Percentiles rank a stretch among this genome's conserved stretches.
Evolutionary conservation across 495 filamentous ascomycete genomes (phyloP).

Genomic region (Penicillium simplicissimum): DNA sequence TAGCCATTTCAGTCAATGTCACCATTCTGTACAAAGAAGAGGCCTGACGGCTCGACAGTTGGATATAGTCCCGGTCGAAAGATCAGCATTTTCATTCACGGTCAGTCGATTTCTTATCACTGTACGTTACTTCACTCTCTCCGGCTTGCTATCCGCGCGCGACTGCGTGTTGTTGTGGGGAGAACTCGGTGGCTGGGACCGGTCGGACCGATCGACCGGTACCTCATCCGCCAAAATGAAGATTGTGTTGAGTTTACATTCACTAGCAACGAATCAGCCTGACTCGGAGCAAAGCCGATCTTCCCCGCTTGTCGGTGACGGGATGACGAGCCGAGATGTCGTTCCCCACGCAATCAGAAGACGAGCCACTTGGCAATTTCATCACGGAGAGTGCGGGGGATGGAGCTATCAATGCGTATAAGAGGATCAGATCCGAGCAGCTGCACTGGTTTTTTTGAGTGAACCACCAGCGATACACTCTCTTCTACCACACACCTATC

Average conservation of each 20-base stretch:
- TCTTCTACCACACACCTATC: background rate
- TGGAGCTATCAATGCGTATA: background rate
- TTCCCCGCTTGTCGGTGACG: background rate
- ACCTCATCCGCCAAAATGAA: background rate
- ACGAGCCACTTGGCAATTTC: background rate
- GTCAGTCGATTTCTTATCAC: background rate
- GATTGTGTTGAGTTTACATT: background rate
- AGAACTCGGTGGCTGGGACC: background rate
- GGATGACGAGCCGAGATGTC: conserved; percentile 1
- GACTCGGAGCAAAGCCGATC: background rate
- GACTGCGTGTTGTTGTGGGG: background rate
- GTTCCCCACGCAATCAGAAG: background rate
- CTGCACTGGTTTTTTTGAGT: background rate
- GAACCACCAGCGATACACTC: background rate
- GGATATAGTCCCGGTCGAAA: background rate
- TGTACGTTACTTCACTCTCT: background rate
- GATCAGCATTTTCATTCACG: too few species aligned
- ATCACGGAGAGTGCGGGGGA: background rate
- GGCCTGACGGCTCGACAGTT: background rate
- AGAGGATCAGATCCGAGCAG: background rate
- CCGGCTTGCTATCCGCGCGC: background rate
- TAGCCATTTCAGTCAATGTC: background rate
- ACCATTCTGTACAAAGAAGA: background rate
- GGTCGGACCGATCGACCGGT: background rate
- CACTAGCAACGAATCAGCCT: conserved; percentile 10